A percentile compares a stretch with the other conserved stretches of the same genome.
These are phyloP conservation scores for Anthracocystis panici-leucophaei DNA, from an alignment of 1,284 basidiomycete species.

Conservation along the genomic window DNA sequence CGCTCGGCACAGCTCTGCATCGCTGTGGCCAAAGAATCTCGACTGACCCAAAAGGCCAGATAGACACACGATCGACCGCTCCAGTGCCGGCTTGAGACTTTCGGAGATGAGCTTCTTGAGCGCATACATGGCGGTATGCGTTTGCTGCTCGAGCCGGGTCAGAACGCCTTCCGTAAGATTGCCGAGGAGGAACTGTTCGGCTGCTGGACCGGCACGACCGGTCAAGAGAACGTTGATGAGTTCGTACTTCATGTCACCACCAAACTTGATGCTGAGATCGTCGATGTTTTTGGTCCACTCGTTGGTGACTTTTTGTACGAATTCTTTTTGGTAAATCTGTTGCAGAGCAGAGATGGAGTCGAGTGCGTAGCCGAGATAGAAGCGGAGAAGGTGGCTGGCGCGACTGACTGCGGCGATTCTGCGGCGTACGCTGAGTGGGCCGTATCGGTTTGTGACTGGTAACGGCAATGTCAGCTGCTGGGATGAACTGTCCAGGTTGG, in stretches of 20 bases:
- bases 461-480: slow-evolving; percentile 16
- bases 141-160: slow-evolving; percentile 33
- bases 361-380: slow-evolving; percentile 52
- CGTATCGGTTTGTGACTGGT: slow-evolving; percentile 14
- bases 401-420: slow-evolving; percentile 24
- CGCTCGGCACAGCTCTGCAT: slow-evolving; percentile 3
- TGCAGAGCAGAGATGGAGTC: slow-evolving; percentile 34
- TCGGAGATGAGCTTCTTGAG: slow-evolving; percentile 28
- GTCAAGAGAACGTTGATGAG: slow-evolving; percentile 56
- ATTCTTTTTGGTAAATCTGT: slow-evolving; percentile 35
- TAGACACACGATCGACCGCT: slow-evolving; percentile 30
- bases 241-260: slow-evolving; percentile 53
- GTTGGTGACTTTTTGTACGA: slow-evolving; percentile 26
- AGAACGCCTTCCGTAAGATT: slow-evolving; percentile 58
- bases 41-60: slow-evolving; percentile 16
- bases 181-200: slow-evolving; percentile 56
- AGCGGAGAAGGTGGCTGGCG: slow-evolving; percentile 36
- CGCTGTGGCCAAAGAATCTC: slow-evolving; percentile 20
- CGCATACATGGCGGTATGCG: slow-evolving; percentile 28
- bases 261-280: slow-evolving; percentile 47
- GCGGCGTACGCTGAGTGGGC: slow-evolving; percentile 12
- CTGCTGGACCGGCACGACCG: slow-evolving; percentile 47
- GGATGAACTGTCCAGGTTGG: slow-evolving; percentile 1
- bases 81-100: slow-evolving; percentile 34
- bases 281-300: slow-evolving; percentile 55